Percentiles rank a stretch among this genome's conserved stretches.
These are phyloP conservation scores for Cercospora canescens DNA, from an alignment of 2,329 filamentous ascomycete genomes.

Conservation along the genomic window DNA sequence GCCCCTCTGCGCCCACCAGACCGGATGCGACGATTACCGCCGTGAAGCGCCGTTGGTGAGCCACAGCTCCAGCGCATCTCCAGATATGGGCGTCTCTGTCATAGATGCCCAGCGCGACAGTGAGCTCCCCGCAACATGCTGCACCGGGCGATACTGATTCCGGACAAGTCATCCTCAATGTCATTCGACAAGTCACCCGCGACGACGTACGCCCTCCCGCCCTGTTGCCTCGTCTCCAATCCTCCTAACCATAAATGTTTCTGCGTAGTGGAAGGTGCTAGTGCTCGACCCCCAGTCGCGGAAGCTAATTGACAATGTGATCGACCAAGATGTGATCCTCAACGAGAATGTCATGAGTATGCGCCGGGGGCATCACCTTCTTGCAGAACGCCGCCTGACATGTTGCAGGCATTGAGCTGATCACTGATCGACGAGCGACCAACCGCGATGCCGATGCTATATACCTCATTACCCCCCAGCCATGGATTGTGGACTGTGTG, in stretches of 20 bases:
- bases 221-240: slow-evolving; percentile 5
- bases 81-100: slow-evolving; percentile 70
- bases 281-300: slow-evolving; percentile 82
- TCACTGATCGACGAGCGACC: slow-evolving; percentile 79
- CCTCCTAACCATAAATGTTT: slow-evolving; percentile 18
- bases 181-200: slow-evolving; percentile 74
- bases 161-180: slow-evolving; percentile 57
- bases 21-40: slow-evolving; percentile 5
- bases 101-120: slow-evolving; percentile 81
- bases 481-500: slow-evolving; percentile 89
- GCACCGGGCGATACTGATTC: background rate
- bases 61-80: slow-evolving; percentile 1
- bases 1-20: background rate
- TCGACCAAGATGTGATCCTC: slow-evolving; percentile 95
- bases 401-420: slow-evolving; percentile 80
- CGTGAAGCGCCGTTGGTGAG: slow-evolving; percentile 2
- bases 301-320: slow-evolving; percentile 84
- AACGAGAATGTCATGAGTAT: slow-evolving; percentile 94
- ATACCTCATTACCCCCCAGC: slow-evolving; percentile 82
- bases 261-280: slow-evolving; percentile 86
- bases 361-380: slow-evolving; percentile 32
- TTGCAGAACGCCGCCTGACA: slow-evolving; percentile 31
- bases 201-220: slow-evolving; percentile 58
- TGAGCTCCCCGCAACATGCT: slow-evolving; percentile 42
- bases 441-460: slow-evolving; percentile 93